Evolutionary conservation across 208 protist species (phyloP), one percentile per base, ranked within the genome.

Genomic region (Crithidia acanthocephali): DNA sequence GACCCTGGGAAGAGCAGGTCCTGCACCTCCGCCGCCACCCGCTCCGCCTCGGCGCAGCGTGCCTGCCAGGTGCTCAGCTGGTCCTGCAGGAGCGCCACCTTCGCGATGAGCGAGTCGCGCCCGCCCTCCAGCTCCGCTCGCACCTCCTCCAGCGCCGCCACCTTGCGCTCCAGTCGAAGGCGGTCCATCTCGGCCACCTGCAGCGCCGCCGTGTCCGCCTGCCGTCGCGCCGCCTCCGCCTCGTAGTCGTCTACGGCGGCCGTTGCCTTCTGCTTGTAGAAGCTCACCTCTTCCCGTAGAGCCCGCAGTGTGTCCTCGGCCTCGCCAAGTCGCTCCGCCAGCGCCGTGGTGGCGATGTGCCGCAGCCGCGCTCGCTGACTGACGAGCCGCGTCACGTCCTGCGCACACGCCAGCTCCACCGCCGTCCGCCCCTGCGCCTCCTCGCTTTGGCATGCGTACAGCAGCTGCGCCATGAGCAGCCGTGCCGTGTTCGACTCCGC

Each of bases 81-180:
- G 23, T 74, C 74, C 64, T 86, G 75, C 53, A 70, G 33, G 13
- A 78, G 56, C 16, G 80, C 87, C 11, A 92, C 57, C 28, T 83
- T 85, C 13, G 59, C 60, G 22, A 92, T 80, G 27, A 90, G 77
- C 6, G 76, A 33, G n/a, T 85, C 69, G 32, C 79, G 82, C 48
- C 60, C 72, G 20, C 64, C 23, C 59, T 84, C 79, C 57, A 84
- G 27, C 25, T 84, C 74, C 13, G 42, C 74, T 2, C 65, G 33
- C 16, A 69, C 51, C 1, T 80, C 80, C 52, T 79, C 69, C 18
- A 81, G 23, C 10, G 74, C 61, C 18, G 76, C 69, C 3, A 88
- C 67, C 60, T 86, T 76, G 0, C 81, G 79, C 45, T 50, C 60
- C 48, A 88, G 78, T 9, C 75, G 73, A 40, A 86, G 67, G 1